A percentile compares a stretch with the other conserved stretches of the same genome.
These are phyloP conservation scores for Fimicolochytrium jonesii DNA, from an alignment of 192 early-diverging fungal species.

Conservation along the genomic window DNA sequence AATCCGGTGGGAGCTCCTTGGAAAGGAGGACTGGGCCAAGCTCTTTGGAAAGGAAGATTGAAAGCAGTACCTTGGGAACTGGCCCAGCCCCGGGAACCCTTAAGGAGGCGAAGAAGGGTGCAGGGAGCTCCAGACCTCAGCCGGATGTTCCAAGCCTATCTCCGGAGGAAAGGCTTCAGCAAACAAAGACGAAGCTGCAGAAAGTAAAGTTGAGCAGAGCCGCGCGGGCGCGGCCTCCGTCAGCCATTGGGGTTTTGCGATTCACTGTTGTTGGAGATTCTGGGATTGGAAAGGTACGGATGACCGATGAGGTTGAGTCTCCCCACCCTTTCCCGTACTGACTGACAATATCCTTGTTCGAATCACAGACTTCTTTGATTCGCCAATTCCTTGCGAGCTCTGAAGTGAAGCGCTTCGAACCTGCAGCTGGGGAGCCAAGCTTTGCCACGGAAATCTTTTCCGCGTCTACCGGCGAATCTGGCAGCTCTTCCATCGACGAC, in stretches of 20 bases:
- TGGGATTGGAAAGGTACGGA: conserved; percentile 44
- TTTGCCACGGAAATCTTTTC: conserved; percentile 1
- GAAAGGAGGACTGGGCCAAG: no score
- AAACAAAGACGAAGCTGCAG: conserved; percentile 2
- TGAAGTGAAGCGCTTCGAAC: conserved; percentile 16
- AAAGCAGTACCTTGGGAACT: no score
- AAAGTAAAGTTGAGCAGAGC: not conserved
- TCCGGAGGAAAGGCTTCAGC: not conserved
- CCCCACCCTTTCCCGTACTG: not conserved
- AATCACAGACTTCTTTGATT: conserved; percentile 33
- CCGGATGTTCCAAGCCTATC: no score
- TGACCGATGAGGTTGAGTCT: not conserved
- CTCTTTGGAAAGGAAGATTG: no score
- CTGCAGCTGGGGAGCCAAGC: not conserved
- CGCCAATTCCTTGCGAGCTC: conserved; percentile 16
- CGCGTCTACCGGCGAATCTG: conserved; percentile 7
- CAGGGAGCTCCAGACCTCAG: no score
- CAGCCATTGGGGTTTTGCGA: conserved; percentile 36
- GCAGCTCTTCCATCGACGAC: conserved; percentile 20
- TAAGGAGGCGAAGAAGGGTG: no score
- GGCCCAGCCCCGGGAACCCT: no score
- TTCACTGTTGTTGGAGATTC: conserved; percentile 39
- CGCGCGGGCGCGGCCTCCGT: conserved; percentile 17
- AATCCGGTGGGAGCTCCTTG: no score
- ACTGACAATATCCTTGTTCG: conserved; percentile 1